phyloP scores from a whole-genome alignment of 495 filamentous ascomycete species.

The Trichoderma virens region DNA sequence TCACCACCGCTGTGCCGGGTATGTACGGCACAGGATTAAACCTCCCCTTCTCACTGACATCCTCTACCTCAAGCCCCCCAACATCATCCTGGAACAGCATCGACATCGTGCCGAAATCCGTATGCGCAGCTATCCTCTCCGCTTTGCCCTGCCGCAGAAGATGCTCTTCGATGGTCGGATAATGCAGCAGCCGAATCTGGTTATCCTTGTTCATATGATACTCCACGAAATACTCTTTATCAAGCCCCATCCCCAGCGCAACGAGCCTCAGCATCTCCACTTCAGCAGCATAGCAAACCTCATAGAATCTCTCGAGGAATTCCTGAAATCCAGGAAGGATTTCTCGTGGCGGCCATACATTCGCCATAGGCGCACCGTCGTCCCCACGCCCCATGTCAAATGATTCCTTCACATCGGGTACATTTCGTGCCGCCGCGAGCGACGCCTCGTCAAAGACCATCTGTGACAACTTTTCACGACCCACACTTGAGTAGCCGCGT shows the following conservation, averaged over 20 bases:
- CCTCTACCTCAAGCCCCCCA: constrained; percentile 31
- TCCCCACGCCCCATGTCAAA: constrained; percentile 22
- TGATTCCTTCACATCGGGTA: constrained; percentile 19
- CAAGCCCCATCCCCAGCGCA: constrained; percentile 8
- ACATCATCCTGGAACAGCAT: constrained; percentile 33
- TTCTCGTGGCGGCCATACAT: constrained; percentile 19
- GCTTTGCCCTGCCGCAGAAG: constrained; percentile 3
- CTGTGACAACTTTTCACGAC: neutral
- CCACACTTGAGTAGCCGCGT: neutral
- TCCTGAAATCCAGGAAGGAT: constrained; percentile 22
- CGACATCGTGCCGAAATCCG: constrained; percentile 34
- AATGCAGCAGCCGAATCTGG: constrained; percentile 53
- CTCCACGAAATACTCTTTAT: neutral
- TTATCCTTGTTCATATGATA: neutral
- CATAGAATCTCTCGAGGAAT: constrained; percentile 23
- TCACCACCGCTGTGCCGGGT: constrained; percentile 26
- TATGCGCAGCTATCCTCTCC: constrained; percentile 26
- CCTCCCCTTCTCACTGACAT: constrained; percentile 14
- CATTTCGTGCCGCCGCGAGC: neutral
- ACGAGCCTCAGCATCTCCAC: constrained; percentile 18
- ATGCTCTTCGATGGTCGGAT: constrained; percentile 37
- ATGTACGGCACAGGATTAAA: constrained; percentile 3
- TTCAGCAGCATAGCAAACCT: constrained; percentile 15
- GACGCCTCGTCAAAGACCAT: neutral
- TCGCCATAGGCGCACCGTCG: constrained; percentile 20